phyloP scores from a whole-genome alignment of 2,329 filamentous ascomycete species.

The Xylariomycetidae sp. region DNA sequence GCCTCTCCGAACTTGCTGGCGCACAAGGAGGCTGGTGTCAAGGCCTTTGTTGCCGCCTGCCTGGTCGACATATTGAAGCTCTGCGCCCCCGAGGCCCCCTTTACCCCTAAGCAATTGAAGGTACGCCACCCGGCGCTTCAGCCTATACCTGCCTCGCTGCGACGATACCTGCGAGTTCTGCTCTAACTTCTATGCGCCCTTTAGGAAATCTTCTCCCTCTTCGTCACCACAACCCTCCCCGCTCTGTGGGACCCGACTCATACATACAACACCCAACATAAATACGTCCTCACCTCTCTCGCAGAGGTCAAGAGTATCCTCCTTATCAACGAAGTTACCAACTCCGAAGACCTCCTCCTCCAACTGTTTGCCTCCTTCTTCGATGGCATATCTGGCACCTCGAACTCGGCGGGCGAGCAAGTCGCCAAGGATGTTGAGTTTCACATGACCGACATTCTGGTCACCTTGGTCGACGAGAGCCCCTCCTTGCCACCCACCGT shows the following conservation, averaged over 20 bases:
- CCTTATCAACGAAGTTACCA: constrained; percentile 80
- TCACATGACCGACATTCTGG: constrained; percentile 80
- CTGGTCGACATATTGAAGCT: constrained; percentile 89
- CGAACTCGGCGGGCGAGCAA: constrained; percentile 71
- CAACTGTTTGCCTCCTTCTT: constrained; percentile 85
- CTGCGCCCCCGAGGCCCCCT: constrained; percentile 91
- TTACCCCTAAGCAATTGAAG: constrained; percentile 85
- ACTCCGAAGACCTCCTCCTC: constrained; percentile 70
- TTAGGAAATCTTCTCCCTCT: constrained; percentile 88
- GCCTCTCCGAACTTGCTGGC: constrained; percentile 73
- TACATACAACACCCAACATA: constrained; percentile 87
- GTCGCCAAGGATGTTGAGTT: constrained; percentile 91
- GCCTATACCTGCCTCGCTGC: too few species aligned
- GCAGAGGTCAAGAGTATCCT: constrained; percentile 93
- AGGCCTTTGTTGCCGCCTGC: constrained; percentile 82
- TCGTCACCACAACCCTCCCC: constrained; percentile 77
- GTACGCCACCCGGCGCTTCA: too few species aligned
- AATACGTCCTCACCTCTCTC: constrained; percentile 83
- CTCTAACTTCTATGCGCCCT: too few species aligned
- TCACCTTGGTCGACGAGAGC: constrained; percentile 82
- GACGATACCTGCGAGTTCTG: too few species aligned
- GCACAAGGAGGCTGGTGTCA: constrained; percentile 91
- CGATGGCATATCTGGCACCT: constrained; percentile 77
- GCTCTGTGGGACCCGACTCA: constrained; percentile 80
- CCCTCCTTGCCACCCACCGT: constrained; percentile 71